Evolutionary conservation across 1,284 basidiomycete species (phyloP), one percentile per base, ranked within the genome.

Genomic region (Ceratobasidium sp.): DNA sequence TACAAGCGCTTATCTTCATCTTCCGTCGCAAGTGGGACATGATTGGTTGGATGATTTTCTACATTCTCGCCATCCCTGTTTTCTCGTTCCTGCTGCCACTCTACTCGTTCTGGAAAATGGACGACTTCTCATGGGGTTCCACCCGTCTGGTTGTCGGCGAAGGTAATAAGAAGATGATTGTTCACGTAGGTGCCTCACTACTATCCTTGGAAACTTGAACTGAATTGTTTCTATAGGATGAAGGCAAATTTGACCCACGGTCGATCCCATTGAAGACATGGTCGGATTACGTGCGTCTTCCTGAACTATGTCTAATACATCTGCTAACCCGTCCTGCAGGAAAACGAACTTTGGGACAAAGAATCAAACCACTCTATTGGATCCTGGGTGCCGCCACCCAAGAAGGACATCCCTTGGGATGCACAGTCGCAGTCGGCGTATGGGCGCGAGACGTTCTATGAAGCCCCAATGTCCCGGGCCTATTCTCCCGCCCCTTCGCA

Each of bases 91-190:
- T 95, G 82, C 86, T 98, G 48, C 96, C 96, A 0, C 82, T 98
- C 23, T 98, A 98, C 81, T 96, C 96, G 0, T 98, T 98, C 89
- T 99, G 96, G 96, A 89, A 86, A 77, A 98, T 98, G 96, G 96
- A 98, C 82, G 95, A 97, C 82, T 98, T 98, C 87, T 96, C 94
- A 3, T 97, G 95, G 97, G 97, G 97, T 87, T 86, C 87, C 59
- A 97, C 95, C 23, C 92, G 93, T 88, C 81, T 96, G 75, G 96
- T 99, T 40, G 83, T 97, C 76, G 96, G 96, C 77, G 96, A 99
- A 82, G 87, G 90, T 73, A 96, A 96, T 36, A 96, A 96, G 86
- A 96, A 95, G 83, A 84, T 98, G 76, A 89, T 98, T 75, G 89
- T 98, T 69, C 96, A 98, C 80, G 92, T 94, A 79, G 76, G 90